Base-by-base conservation (phyloP, 2,329 filamentous ascomycete genomes). In the Immersiporthe knoxdaviesiana region DNA sequence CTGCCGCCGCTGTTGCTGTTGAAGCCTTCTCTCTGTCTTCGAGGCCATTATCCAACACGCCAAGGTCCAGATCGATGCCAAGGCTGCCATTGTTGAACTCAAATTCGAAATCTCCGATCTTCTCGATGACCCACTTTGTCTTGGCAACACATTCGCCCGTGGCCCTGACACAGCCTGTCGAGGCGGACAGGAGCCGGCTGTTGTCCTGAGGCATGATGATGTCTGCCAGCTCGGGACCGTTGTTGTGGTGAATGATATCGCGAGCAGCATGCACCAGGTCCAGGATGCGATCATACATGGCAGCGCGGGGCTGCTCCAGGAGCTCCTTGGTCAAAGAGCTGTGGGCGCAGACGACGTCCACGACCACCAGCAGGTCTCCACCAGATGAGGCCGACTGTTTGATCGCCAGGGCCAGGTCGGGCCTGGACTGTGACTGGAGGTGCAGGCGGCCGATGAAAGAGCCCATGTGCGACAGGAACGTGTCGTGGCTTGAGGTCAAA, bases 361-460 rank as follows among this genome's bases (percentile, higher is more conserved):
- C 88, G 14, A 97, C 89, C 21, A 88, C 86, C 64, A 97, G 84
- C 63, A 98, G 85, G 73, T 91, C 88, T 61, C 91, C 90, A 72
- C 94, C 97, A 2, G 94, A 94, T 10, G 89, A 85, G 12, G 94
- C 92, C 11, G 94, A 93, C 77, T 95, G 91, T 76, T 92, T 91
- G 62, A 97, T 95, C 21, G 92, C 94, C 14, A 90, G 82, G 41
- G 94, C 89, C 63, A 98, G 85, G 77, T 97, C 94, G 1, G 91
- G 88, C 11, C 93, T 91, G 10, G 94, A 96, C 72, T 96, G 91
- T n/a, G 94, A 96, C 78, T 97, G 94, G 70, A 97, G 84, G 79
- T 97, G 93, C 68, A 97, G 86, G 50, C 89, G 85, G 21, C 96
- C 96, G 77, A 98, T 95, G 78, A 98, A 97, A 5, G 93, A 97